These are phyloP conservation scores for Camellia oleifera DNA, from an alignment of 179 eudicot species.

Conservation along the genomic window DNA sequence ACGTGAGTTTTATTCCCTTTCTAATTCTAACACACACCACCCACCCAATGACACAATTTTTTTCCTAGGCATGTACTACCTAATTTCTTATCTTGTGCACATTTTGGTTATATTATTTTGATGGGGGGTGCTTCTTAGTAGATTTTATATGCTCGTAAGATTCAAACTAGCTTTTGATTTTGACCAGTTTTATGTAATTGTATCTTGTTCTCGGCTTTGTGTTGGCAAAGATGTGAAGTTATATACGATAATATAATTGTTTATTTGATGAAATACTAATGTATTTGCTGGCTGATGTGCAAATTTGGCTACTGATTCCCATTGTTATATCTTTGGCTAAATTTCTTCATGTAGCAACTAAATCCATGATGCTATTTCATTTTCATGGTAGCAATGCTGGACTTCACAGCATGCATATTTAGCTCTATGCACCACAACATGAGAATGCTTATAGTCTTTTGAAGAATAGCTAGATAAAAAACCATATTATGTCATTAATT, in stretches of 20 bases:
- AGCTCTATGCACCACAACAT: not conserved
- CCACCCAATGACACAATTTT: not conserved
- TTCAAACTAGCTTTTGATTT: no score
- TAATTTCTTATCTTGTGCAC: not conserved
- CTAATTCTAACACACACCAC: not conserved
- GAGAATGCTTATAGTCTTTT: not conserved
- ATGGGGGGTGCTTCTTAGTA: not conserved
- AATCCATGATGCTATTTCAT: not conserved
- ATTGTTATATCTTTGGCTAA: not conserved
- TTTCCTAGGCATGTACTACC: not conserved
- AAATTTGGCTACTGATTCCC: not conserved
- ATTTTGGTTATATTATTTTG: not conserved
- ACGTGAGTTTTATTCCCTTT: slow-evolving; percentile 54
- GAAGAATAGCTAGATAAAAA: not conserved
- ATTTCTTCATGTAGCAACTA: not conserved
- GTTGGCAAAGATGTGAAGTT: not conserved
- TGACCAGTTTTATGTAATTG: not conserved
- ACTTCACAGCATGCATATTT: not conserved
- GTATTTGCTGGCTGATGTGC: not conserved
- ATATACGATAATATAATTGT: not conserved
- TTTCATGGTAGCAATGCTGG: not conserved
- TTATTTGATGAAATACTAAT: not conserved
- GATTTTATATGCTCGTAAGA: not conserved
- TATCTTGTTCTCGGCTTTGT: not conserved
- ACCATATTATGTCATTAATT: not conserved